Base-by-base conservation (phyloP, 2,329 filamentous ascomycete genomes). In the Bipolaris victoriae region DNA sequence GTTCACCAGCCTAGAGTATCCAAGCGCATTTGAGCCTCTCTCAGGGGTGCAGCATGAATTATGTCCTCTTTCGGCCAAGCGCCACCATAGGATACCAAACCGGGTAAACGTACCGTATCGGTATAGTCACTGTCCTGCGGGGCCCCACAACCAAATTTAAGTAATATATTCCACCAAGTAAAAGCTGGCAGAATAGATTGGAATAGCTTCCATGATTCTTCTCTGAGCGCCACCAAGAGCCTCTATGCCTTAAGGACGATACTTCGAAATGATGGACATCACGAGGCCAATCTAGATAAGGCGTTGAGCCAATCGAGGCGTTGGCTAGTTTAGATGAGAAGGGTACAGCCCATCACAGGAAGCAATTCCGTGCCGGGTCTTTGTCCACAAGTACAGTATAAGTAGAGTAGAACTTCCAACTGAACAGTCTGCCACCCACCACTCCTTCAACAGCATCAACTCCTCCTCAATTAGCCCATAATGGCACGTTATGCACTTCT, bases 401-500 rank as follows among this genome's bases (percentile, higher is more conserved):
- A 60, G 52, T 40, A 31, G 41, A 43, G 18, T 22, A 26, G 36
- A 24, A 43, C 35, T 37, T 35, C 31, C 18, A 24, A 41, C 24
- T 3, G 11, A 49, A 33, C 16, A 15, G 18, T 13, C 20, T 46
- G 44, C 39, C 41, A 43, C 40, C 20, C 15, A 43, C 20, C 13
- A 43, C 13, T 26, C 40, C 40, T 43, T 26, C 40, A 18, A 39
- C 31, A 16, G 29, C 29, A 46, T 33, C 43, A 26, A 26, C 44
- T 36, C 18, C 3, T 41, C 16, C 22, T 10, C 24, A 20, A 57
- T 24, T 16, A 58, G 31, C 29, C 43, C 29, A 31, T 11, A 31
- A 73, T 72, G 69, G 61, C 69, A 45, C 65, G 65, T 11, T 69
- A 68, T 55, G 46, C 61, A 3, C 49, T 75, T 33, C 40, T 74